Percentiles rank a stretch among this genome's conserved stretches.
Evolutionary conservation across 768 basidiomycete species (phyloP).

Genomic region (Lanmaoa pseudosensibilis): DNA sequence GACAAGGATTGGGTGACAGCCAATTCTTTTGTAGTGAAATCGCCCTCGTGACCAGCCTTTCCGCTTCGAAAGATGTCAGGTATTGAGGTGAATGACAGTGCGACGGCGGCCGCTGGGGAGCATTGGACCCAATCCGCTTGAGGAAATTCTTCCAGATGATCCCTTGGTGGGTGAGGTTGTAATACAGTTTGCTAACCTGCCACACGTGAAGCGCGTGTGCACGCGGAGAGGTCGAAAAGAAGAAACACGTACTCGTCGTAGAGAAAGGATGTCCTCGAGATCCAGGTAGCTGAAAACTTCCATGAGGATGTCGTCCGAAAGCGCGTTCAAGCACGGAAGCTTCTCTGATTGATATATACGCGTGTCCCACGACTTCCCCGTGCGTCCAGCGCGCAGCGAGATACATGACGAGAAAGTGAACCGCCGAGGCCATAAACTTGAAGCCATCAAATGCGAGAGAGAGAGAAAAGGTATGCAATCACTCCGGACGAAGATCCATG

Average conservation of each 20-base stretch:
- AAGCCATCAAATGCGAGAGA: slow-evolving; percentile 23
- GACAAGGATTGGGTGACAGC: slow-evolving; percentile 41
- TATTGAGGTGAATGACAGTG: slow-evolving; percentile 40
- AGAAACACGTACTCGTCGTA: slow-evolving; percentile 35
- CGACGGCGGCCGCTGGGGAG: slow-evolving; percentile 63
- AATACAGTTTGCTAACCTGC: slow-evolving; percentile 60
- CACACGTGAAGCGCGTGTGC: neutral
- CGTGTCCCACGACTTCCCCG: slow-evolving; percentile 26
- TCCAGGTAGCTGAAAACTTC: slow-evolving; percentile 38
- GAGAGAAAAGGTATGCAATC: slow-evolving; percentile 1
- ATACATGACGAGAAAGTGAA: slow-evolving; percentile 22
- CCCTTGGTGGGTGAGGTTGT: slow-evolving; percentile 63
- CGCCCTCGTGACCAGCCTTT: slow-evolving; percentile 60
- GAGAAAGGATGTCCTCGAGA: slow-evolving; percentile 38
- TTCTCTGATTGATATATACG: slow-evolving; percentile 22
- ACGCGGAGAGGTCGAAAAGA: neutral
- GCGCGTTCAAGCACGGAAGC: slow-evolving; percentile 31
- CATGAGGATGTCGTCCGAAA: slow-evolving; percentile 41
- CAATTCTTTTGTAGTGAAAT: slow-evolving; percentile 63
- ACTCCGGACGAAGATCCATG: neutral
- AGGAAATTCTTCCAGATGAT: slow-evolving; percentile 70
- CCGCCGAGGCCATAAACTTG: slow-evolving; percentile 22
- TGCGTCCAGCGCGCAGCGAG: slow-evolving; percentile 8
- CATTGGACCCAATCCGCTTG: slow-evolving; percentile 49
- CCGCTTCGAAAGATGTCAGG: slow-evolving; percentile 42